A percentile compares a stretch with the other conserved stretches of the same genome.
Evolutionary conservation across 169 alveolate species (phyloP).

Genomic region (Cryptosporidium muris): DNA sequence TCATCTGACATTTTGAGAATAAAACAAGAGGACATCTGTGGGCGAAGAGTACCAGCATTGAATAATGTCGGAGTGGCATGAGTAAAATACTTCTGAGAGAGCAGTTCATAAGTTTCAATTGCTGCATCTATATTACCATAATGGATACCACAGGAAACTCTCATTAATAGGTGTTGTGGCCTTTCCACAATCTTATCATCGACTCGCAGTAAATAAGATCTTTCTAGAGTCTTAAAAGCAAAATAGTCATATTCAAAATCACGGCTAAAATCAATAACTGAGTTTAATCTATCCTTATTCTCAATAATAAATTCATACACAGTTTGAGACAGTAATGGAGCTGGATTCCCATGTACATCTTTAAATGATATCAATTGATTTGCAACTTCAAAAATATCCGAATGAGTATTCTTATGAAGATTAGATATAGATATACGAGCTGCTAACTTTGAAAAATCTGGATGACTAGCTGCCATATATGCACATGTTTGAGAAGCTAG

Average conservation of each 20-base stretch:
- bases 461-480: slow-evolving; percentile 97
- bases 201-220: slow-evolving; percentile 90
- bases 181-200: slow-evolving; percentile 93
- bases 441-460: slow-evolving; percentile 96
- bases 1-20: slow-evolving; percentile 93
- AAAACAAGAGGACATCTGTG: slow-evolving; percentile 97
- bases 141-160: slow-evolving; percentile 97
- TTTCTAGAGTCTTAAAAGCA: slow-evolving; percentile 97
- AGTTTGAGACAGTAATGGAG: slow-evolving; percentile 91
- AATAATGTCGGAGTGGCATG: slow-evolving; percentile 99
- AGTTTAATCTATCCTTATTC: slow-evolving; percentile 85
- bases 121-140: slow-evolving; percentile 93
- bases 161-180: slow-evolving; percentile 98
- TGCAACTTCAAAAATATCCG: slow-evolving; percentile 86
- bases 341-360: slow-evolving; percentile 89
- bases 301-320: slow-evolving; percentile 88
- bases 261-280: slow-evolving; percentile 89
- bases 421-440: slow-evolving; percentile 96
- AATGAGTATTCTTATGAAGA: slow-evolving; percentile 93
- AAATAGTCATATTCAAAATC: slow-evolving; percentile 96
- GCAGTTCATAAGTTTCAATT: slow-evolving; percentile 90
- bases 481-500: slow-evolving; percentile 99
- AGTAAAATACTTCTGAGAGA: slow-evolving; percentile 95
- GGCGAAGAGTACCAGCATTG: slow-evolving; percentile 95
- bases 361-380: slow-evolving; percentile 79